Percentiles rank a stretch among this genome's conserved stretches.
Conservation (phyloP, 495 filamentous ascomycete genomes). For the Penicillium paradoxum region DNA sequence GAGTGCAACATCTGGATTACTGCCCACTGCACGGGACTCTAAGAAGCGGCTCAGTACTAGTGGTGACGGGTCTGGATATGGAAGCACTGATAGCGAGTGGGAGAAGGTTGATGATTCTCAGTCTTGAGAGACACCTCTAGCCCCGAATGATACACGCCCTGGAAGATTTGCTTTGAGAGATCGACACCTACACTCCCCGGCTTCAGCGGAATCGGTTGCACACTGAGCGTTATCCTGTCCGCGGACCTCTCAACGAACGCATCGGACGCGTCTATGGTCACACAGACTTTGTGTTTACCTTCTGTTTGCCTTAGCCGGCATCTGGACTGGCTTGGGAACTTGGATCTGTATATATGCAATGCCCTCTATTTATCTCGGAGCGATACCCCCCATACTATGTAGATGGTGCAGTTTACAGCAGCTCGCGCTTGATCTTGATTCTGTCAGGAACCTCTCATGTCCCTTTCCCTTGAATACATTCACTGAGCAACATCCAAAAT, state of each 20-base stretch:
- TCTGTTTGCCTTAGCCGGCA: not conserved
- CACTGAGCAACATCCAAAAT: not conserved
- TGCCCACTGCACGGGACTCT: slow-evolving; percentile 27
- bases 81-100: slow-evolving; percentile 54
- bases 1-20: slow-evolving; percentile 25
- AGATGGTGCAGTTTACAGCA: slow-evolving; percentile 1
- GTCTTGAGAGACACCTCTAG: not conserved
- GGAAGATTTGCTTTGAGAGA: not conserved
- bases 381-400: slow-evolving; percentile 9
- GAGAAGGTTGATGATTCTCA: slow-evolving; percentile 46
- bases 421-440: not conserved
- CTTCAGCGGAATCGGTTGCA: not conserved
- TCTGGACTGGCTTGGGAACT: not conserved
- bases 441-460: not conserved
- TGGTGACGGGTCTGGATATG: slow-evolving; percentile 46
- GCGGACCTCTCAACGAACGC: not conserved
- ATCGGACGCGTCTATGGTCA: not conserved
- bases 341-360: not conserved
- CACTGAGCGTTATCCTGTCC: not conserved
- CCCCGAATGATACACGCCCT: not conserved
- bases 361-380: not conserved
- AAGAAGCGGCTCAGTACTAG: slow-evolving; percentile 41
- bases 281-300: not conserved
- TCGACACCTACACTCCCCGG: not conserved
- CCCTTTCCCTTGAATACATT: not conserved